A percentile compares a stretch with the other conserved stretches of the same genome.
phyloP scores from a whole-genome alignment of 2,329 filamentous ascomycete genomes.

The Aspergillus cejpii region DNA sequence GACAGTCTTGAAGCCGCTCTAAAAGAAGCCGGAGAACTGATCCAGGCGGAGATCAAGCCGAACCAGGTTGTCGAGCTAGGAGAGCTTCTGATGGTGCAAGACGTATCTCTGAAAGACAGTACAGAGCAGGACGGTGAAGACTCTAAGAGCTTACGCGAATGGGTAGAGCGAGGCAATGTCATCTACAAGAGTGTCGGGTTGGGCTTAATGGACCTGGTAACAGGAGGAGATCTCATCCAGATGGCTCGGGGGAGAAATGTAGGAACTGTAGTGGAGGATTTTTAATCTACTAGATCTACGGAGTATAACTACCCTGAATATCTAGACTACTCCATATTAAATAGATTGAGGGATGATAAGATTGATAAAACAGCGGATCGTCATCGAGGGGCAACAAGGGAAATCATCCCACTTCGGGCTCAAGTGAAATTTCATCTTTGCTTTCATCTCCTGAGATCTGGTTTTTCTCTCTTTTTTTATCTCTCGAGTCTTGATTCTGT shows the following conservation, averaged over 20 bases:
- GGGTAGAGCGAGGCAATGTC: constrained; percentile 58
- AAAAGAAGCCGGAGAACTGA: constrained; percentile 78
- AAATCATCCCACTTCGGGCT: constrained; percentile 7
- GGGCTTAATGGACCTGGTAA: constrained; percentile 62
- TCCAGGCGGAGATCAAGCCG: constrained; percentile 65
- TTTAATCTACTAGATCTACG: too few relatives aligned
- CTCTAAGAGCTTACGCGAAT: constrained; percentile 47
- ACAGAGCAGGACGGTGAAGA: constrained; percentile 32
- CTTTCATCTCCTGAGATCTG: neutral
- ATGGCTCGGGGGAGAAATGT: constrained; percentile 51
- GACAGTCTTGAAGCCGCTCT: constrained; percentile 71
- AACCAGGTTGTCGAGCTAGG: constrained; percentile 80
- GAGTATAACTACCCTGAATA: too few relatives aligned
- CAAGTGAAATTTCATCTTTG: neutral
- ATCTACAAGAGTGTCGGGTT: constrained; percentile 65
- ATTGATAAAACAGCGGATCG: neutral
- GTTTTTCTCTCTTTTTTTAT: too few relatives aligned
- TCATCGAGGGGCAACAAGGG: neutral
- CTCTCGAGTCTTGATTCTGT: neutral
- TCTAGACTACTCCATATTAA: too few relatives aligned
- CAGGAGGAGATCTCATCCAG: constrained; percentile 52
- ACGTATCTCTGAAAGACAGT: constrained; percentile 39
- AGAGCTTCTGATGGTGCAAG: constrained; percentile 63
- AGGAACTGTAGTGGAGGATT: constrained; percentile 45
- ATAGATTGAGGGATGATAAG: neutral